Evolutionary conservation across 2,329 filamentous ascomycete species (phyloP).

Genomic region (Verticillium dahliae): DNA sequence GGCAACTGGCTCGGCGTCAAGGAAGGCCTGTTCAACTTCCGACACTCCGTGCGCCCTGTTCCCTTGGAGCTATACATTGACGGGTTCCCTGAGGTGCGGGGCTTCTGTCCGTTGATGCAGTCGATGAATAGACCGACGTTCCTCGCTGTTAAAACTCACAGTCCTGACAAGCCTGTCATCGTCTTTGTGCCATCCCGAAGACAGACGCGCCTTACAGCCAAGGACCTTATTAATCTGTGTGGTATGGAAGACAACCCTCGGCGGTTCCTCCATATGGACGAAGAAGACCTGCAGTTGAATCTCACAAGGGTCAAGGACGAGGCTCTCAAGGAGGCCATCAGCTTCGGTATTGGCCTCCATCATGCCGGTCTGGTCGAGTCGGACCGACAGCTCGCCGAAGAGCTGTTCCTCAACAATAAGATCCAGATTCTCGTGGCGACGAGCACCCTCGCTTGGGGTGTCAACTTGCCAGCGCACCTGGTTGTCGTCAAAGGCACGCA

Average conservation of each 20-base stretch:
- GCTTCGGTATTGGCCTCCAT: conserved; percentile 93
- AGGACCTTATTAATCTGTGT: conserved; percentile 94
- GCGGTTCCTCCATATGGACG: conserved; percentile 87
- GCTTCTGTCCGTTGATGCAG: conserved; percentile 97
- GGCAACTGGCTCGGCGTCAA: conserved; percentile 97
- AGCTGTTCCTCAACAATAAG: conserved; percentile 95
- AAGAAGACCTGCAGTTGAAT: conserved; percentile 86
- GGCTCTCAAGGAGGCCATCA: conserved; percentile 85
- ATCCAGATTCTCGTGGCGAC: conserved; percentile 96
- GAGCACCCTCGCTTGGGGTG: conserved; percentile 94
- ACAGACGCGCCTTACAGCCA: conserved; percentile 90
- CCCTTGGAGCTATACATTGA: conserved; percentile 96
- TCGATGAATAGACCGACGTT: conserved; percentile 98
- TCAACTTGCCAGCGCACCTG: conserved; percentile 92
- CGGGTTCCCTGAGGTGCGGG: conserved; percentile 88
- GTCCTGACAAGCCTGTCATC: conserved; percentile 93
- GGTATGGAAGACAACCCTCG: conserved; percentile 98
- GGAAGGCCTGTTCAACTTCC: conserved; percentile 92
- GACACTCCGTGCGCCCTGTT: conserved; percentile 92
- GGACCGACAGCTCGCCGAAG: conserved; percentile 84
- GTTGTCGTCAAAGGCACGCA: conserved; percentile 98
- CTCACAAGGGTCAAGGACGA: conserved; percentile 90
- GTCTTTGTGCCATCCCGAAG: conserved; percentile 95
- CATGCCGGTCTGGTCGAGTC: conserved; percentile 95
- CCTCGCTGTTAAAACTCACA: conserved; percentile 92